Base-by-base conservation (phyloP, 805 yeast genomes). In the Yarrowia yakushimensis region DNA sequence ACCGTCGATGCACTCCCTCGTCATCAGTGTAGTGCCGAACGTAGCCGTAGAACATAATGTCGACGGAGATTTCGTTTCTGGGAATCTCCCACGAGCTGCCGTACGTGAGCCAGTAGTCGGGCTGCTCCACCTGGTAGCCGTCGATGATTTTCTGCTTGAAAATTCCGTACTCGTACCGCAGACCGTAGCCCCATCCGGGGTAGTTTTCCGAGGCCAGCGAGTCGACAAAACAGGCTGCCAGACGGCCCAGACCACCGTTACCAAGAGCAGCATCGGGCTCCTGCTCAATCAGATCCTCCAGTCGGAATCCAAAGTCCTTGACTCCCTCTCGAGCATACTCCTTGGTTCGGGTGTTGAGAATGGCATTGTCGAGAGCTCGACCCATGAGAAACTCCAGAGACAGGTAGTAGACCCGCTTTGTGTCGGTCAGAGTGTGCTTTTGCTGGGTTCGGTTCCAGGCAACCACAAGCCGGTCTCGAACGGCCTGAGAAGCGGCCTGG, bases 121-220 rank as follows among this genome's bases (percentile, higher is more conserved):
- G 97, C 33, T 90, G 81, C 76, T 91, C 97, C 37, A 92, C 96
- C 76, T 91, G 97, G 76, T 88, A 89, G 11, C 97, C 97, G 71
- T 92, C 89, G 68, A 90, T 81, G 70, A 91, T 90, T 73, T 85
- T 85, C 77, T 91, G 97, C 67, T 90, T 83, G 76, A 91, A 91
- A 69, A 91, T 91, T 73, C 97, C 97, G 72, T 92, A 91, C 75
- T 90, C 90, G 77, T 91, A 91, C 72, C 96, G 86, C 68, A 91
- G 78, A 65, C 97, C 97, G 73, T 91, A 91, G 66, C 97, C 97
- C 97, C 97, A 91, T 59, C 96, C 96, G 17, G 96, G 90, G 73
- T 88, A 89, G 74, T 88, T 85, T 67, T 88, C 87, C 4, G 96
- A 85, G 34, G 94, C 84, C 72, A 91, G 77, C 1, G 97, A 90